phyloP scores from a whole-genome alignment of 345 rosid species.

The Euphorbia peplus region DNA sequence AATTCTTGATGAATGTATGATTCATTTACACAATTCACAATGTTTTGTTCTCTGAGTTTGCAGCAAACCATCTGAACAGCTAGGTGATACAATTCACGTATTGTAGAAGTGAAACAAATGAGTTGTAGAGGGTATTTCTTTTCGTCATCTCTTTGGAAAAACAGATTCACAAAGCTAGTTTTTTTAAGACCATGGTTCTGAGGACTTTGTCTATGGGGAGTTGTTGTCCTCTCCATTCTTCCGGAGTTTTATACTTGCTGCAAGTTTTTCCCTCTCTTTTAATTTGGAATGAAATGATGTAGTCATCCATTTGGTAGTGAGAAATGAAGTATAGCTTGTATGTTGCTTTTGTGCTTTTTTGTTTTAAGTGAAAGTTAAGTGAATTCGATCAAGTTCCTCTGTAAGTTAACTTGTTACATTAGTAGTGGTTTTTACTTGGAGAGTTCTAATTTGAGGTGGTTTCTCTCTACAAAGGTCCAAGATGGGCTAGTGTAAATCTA shows the following conservation, averaged over 20 bases:
- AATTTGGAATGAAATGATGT: no score
- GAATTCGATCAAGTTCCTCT: slow-evolving; percentile 8
- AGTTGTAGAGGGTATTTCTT: slow-evolving; percentile 43
- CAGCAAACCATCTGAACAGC: slow-evolving; percentile 89
- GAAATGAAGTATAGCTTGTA: no score
- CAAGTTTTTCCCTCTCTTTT: no score
- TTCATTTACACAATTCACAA: neutral
- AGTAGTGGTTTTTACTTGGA: no score
- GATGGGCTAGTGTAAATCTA: slow-evolving; percentile 98
- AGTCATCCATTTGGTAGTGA: no score
- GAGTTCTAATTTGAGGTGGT: slow-evolving; percentile 18
- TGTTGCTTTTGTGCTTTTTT: no score
- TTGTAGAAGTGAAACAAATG: slow-evolving; percentile 65
- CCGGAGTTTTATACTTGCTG: no score
- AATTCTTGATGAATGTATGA: neutral
- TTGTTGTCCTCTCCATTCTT: neutral
- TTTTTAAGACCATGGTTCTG: neutral
- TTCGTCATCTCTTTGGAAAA: neutral
- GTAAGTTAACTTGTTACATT: neutral
- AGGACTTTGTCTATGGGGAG: neutral
- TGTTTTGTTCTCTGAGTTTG: slow-evolving; percentile 13
- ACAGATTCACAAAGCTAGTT: neutral
- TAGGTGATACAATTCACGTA: slow-evolving; percentile 94
- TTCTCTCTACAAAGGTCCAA: slow-evolving; percentile 58
- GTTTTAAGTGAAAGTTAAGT: no score